Conservation (phyloP, 108 stramenopile species). For the Nitzschia sp. region DNA sequence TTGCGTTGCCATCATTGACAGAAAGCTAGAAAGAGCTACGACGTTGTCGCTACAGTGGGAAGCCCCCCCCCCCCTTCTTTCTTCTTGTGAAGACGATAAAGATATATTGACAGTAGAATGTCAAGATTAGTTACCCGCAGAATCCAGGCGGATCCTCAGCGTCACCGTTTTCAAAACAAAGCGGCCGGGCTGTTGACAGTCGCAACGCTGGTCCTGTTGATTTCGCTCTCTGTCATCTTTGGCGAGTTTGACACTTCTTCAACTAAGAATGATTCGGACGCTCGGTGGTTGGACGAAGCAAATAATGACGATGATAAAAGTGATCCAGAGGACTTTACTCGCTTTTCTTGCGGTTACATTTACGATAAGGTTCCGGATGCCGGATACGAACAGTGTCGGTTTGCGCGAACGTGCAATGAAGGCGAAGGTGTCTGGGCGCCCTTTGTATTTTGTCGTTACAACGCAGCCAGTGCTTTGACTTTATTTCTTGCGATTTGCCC, state of each 20-base stretch:
- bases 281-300: constrained; percentile 6
- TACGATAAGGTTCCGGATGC: constrained; percentile 36
- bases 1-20: no score
- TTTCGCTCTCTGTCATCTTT: constrained; percentile 32
- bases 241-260: not conserved
- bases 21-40: no score
- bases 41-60: no score
- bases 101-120: not conserved
- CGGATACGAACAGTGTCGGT: constrained; percentile 63
- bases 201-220: constrained; percentile 21
- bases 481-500: constrained; percentile 62
- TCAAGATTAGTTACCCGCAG: not conserved
- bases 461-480: constrained; percentile 23
- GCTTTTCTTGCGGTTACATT: constrained; percentile 48
- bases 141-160: constrained; percentile 16
- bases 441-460: constrained; percentile 67
- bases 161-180: constrained; percentile 39
- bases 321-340: constrained; percentile 28
- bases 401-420: constrained; percentile 75
- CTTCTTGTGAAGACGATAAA: no score
- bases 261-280: not conserved
- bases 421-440: constrained; percentile 64
- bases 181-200: constrained; percentile 32
- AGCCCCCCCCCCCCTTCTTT: no score
- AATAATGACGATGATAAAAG: constrained; percentile 15